Evolutionary conservation across 371 early-diverging fungal species (phyloP).

Genomic region (Rhizopus arrhizus): DNA sequence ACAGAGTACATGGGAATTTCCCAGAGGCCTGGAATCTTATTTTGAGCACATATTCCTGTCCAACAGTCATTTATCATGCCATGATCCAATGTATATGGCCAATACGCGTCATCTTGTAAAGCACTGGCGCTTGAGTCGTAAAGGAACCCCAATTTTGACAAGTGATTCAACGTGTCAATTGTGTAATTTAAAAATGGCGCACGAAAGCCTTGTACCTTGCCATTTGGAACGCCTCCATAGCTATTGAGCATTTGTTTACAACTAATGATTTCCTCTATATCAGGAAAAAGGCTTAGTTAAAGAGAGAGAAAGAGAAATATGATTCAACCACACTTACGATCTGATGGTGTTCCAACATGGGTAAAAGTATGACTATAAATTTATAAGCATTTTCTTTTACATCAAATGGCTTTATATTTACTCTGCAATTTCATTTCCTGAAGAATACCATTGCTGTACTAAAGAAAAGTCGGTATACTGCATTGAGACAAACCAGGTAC

Average conservation of each 20-base stretch:
- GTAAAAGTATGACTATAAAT: constrained; percentile 59
- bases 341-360: constrained; percentile 53
- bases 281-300: neutral
- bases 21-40: constrained; percentile 66
- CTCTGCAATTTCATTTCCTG: constrained; percentile 71
- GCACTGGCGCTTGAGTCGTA: constrained; percentile 71
- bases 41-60: constrained; percentile 52
- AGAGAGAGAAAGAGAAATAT: neutral
- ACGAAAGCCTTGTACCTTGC: constrained; percentile 70
- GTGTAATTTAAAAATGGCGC: constrained; percentile 72
- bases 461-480: constrained; percentile 67
- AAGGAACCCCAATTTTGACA: constrained; percentile 57
- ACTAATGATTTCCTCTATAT: constrained; percentile 55
- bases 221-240: constrained; percentile 66
- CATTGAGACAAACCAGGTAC: constrained; percentile 57
- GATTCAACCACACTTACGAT: constrained; percentile 26
- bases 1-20: constrained; percentile 70
- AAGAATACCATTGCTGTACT: constrained; percentile 70
- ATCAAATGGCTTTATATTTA: constrained; percentile 21
- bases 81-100: constrained; percentile 77
- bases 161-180: constrained; percentile 44
- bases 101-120: constrained; percentile 49
- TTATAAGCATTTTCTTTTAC: neutral
- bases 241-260: constrained; percentile 59
- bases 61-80: constrained; percentile 73